Base-by-base conservation (phyloP, 352 stramenopile genomes). In the Phytophthora colocasiae region DNA sequence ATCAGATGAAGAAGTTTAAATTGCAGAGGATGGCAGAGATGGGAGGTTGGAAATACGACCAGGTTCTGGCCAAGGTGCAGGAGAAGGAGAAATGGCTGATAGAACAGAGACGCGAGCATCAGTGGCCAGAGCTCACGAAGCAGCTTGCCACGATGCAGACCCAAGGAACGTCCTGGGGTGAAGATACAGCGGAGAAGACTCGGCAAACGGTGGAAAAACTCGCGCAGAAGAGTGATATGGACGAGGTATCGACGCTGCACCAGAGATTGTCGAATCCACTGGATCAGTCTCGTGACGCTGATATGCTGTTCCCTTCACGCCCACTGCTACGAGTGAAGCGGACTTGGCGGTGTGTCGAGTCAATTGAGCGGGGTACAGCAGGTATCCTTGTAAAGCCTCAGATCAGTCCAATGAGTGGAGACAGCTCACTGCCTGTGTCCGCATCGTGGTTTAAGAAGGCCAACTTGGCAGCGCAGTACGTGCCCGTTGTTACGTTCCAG, bases 341-440 rank as follows among this genome's bases (percentile, higher is more conserved):
- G 2, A 90, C 86, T 26, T 95, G 89, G 83, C 76, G 89, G 2
- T 97, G 89, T 58, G 80, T 95, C 40, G 87, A 97, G 58, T 92
- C 85, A 22, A 96, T 95, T 41, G 59, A 90, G 29, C 73, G 73
- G 15, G 86, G 86, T 10, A 85, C 80, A 6, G 83, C 88, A 6
- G 89, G 89, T 14, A 97, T 97, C 52, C 77, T 97, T 10, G 86
- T 97, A 7, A 97, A 97, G 57, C 86, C 87, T n/a, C 89, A 97
- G 66, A 97, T 97, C 73, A 96, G 89, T 53, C 89, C 89, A 0
- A 93, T 97, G 81, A 97, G 87, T 58, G 89, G 87, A 15, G 89
- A 97, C 66, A 93, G 81, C 46, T 97, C 89, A 7, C 75, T 97
- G 44, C 83, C 85, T 1, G 73, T 96, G 5, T 78, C 83, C 0